phyloP scores from a whole-genome alignment of 2,329 filamentous ascomycete genomes.

The Xylariaceae sp. region DNA sequence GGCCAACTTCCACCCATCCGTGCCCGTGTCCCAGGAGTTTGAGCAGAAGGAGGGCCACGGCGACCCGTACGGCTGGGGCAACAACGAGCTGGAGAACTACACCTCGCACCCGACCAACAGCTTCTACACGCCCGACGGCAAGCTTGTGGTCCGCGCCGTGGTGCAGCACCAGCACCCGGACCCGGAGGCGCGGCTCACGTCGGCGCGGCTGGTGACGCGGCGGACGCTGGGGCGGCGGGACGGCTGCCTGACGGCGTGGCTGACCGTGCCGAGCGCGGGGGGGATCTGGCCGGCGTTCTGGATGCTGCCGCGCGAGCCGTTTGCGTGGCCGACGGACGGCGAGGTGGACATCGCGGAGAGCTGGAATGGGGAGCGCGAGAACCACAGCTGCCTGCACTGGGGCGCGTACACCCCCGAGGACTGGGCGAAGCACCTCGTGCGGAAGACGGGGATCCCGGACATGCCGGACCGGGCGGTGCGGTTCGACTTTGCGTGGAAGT shows the following conservation, averaged over 20 bases:
- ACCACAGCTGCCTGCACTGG: conserved; percentile 57
- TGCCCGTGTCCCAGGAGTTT: conserved; percentile 47
- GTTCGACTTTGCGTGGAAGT: conserved; percentile 56
- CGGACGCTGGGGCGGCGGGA: conserved; percentile 46
- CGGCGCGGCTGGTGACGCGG: conserved; percentile 50
- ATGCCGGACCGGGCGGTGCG: conserved; percentile 43
- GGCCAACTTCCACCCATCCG: conserved; percentile 42
- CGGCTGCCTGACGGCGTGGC: conserved; percentile 48
- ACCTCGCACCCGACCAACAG: conserved; percentile 44
- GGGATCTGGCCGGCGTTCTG: conserved; percentile 62
- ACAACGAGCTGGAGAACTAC: conserved; percentile 57
- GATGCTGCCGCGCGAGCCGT: conserved; percentile 54
- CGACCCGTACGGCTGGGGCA: conserved; percentile 55
- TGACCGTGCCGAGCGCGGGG: conserved; percentile 47
- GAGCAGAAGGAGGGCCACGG: conserved; percentile 50
- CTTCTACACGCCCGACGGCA: conserved; percentile 48
- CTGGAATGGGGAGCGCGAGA: conserved; percentile 55
- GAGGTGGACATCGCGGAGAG: conserved; percentile 58
- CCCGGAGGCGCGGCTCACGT: conserved; percentile 45
- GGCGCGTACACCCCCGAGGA: conserved; percentile 51
- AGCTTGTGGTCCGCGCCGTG: conserved; percentile 50
- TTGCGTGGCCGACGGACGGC: conserved; percentile 54
- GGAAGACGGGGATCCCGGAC: conserved; percentile 45
- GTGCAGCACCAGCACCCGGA: conserved; percentile 29
- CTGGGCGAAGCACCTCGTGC: conserved; percentile 51